phyloP scores from a whole-genome alignment of 1,284 basidiomycete genomes.

The Malassezia yamatoensis region DNA sequence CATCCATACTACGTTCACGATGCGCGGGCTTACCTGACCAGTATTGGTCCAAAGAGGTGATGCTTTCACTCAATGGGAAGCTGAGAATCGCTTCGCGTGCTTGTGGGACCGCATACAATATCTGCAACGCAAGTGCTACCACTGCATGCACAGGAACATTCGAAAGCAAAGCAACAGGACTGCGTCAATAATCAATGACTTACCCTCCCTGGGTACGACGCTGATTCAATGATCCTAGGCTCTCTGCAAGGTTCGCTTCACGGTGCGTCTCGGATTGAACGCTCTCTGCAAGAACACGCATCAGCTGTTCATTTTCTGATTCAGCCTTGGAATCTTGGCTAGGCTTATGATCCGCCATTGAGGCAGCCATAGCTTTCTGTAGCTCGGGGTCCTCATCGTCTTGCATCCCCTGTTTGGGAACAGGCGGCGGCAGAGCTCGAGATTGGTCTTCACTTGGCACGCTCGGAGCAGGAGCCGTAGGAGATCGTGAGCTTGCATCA shows the following conservation, averaged over 20 bases:
- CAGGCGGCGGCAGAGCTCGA: not conserved
- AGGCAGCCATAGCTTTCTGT: slow-evolving; percentile 14
- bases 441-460: not conserved
- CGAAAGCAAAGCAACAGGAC: slow-evolving; percentile 11
- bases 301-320: slow-evolving; percentile 14
- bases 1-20: not conserved
- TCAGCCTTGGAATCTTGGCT: not conserved
- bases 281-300: slow-evolving; percentile 16
- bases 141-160: slow-evolving; percentile 1
- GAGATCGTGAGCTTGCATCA: not conserved
- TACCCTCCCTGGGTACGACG: not conserved
- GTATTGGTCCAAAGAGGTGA: slow-evolving; percentile 1
- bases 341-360: slow-evolving; percentile 2
- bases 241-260: not conserved
- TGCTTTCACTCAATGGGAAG: not conserved
- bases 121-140: slow-evolving; percentile 6
- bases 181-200: not conserved
- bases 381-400: slow-evolving; percentile 11
- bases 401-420: not conserved
- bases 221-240: not conserved
- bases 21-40: slow-evolving; percentile 1
- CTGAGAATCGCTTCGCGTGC: not conserved
- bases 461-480: not conserved
- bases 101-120: slow-evolving; percentile 2
- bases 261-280: not conserved